Base-by-base conservation (phyloP, 768 basidiomycete genomes). In the Lentinula sp. region DNA sequence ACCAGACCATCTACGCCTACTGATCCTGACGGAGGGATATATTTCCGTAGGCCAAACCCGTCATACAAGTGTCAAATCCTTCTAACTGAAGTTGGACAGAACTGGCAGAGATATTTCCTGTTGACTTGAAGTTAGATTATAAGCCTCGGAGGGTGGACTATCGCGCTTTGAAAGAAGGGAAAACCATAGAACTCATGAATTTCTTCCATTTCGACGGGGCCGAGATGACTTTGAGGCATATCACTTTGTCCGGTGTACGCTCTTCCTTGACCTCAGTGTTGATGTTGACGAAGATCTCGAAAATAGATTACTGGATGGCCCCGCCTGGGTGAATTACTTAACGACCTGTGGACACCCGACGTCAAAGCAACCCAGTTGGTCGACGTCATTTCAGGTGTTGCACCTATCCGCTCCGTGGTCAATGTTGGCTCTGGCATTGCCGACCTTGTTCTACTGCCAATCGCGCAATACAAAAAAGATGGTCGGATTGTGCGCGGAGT, bases 121-220 rank as follows among this genome's bases (percentile, higher is more conserved):
- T 99, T 57, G 92, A 95, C 71, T 75, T 99, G 66, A 98, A 98
- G 75, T 79, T 99, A 10, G 97, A 99, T 70, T 99, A 98, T 74
- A 99, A 99, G 71, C 97, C 97, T 57, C 91, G 98, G 51, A 86
- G 95, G 6, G 95, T 99, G 18, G 93, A 98, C 71, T 97, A 98
- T 71, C 78, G 85, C 63, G 97, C 95, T 8, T 77, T 99, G 61
- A 83, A 87, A 42, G 90, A 95, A 63, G 97, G 97, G 13, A 85
- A 82, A 72, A 95, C 94, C 0, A 96, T 96, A 62, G 97, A 99
- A 70, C 74, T 99, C 50, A 98, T 99, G 96, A 99, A 99, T 71
- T 98, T 99, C 73, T 99, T 99, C 87, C 95, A 98, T 74, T 99
- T 98, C 65, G 97, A 98, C 67, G 95, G 93, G 0, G 91, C 96